Percentiles rank a stretch among this genome's conserved stretches.
These are phyloP conservation scores for Aspergillus novoparasiticus DNA, from an alignment of 2,329 filamentous ascomycete species.

Conservation along the genomic window DNA sequence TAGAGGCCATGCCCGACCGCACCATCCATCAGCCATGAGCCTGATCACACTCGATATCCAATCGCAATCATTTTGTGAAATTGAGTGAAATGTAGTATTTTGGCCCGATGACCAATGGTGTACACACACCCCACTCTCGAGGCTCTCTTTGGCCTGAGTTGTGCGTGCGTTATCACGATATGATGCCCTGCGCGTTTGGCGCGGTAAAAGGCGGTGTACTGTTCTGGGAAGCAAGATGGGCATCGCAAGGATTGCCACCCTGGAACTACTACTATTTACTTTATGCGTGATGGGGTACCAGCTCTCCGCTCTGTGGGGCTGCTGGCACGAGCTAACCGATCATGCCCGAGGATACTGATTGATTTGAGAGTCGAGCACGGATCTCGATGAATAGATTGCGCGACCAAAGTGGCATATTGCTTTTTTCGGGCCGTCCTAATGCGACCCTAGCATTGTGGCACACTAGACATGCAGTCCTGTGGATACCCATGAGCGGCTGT, in stretches of 20 bases:
- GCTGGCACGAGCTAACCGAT: neutral
- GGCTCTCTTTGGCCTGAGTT: neutral
- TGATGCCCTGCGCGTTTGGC: too few species aligned
- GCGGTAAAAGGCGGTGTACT: too few species aligned
- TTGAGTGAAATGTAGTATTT: neutral
- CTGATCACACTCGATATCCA: neutral
- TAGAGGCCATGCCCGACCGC: neutral
- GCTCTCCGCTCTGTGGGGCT: neutral
- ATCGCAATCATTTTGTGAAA: neutral
- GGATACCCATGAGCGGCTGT: neutral
- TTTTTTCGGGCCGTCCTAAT: neutral
- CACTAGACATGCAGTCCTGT: neutral
- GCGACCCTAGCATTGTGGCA: neutral
- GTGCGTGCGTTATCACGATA: too few species aligned
- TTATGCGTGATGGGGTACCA: neutral
- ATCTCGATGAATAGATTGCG: constrained; percentile 2
- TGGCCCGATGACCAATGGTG: neutral
- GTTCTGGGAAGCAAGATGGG: neutral
- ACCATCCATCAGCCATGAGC: neutral
- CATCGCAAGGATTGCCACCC: neutral
- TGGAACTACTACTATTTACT: neutral
- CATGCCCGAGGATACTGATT: neutral
- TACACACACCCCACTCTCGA: neutral
- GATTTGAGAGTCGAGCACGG: neutral
- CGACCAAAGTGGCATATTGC: neutral